Evolutionary conservation across 129 eudicot genomes (phyloP), one percentile per base, ranked within the genome.

Genomic region (Scalesia atractyloides): DNA sequence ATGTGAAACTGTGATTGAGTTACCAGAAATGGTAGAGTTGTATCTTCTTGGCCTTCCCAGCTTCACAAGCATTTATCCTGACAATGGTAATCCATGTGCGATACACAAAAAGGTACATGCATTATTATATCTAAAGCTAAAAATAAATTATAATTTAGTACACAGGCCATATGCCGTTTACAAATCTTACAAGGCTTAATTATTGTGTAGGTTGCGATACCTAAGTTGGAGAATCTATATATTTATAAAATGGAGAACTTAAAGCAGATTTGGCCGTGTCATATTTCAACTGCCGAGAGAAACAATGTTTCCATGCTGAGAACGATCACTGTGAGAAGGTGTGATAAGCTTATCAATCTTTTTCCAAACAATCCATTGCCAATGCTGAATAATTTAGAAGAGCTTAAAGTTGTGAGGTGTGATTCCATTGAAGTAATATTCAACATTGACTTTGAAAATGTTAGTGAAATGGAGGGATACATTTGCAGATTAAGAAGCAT

Each of bases 241-340:
- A 16, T 64, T 37, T 2, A 2, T 9, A 2, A 3, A 6, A 64
- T 64, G 69, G 7, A 17, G 50, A 64, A 64, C 30, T 64, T 64
- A 30, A 64, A 64, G 51, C 50, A 64, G 7, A 39, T 64, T 37
- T 64, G 69, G 69, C n/a, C 69, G 1, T 64, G 69, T 18, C 15
- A 64, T n/a, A 36, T 37, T 9, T 33, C 48, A 36, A 37, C 49
- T 7, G 16, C 0, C 0, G 69, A 39, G 30, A 39, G 17, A 63
- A 17, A 36, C 17, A 39, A 17, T 7, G 51, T 9, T 39, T 37
- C n/a, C n/a, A 9, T 64, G n/a, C 10, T 64, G 33, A 64, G 26
- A 64, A 0, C 17, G 34, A 64, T 64, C 4, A 5, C 0, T 0
- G 50, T 64, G 30, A 3, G 9, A n/a, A 2, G 18, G 1, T 64